These are phyloP conservation scores for Adansonia gregorii DNA, from an alignment of 441 rosid genomes.

Conservation along the genomic window DNA sequence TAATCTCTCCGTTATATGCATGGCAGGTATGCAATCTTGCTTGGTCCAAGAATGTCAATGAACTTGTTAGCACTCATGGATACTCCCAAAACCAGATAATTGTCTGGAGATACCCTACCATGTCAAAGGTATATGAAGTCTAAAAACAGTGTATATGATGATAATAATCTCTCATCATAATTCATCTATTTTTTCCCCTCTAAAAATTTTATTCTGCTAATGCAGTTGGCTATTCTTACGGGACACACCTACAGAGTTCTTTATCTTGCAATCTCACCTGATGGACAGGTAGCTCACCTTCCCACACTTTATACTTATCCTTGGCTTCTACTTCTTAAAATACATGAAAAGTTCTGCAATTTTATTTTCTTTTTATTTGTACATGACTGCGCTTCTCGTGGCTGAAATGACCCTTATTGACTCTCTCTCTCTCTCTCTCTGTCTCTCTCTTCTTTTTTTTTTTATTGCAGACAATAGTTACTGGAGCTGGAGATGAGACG, in stretches of 20 bases:
- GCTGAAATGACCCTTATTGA: neutral
- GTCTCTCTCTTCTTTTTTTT: neutral
- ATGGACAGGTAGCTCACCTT: slow-evolving; percentile 72
- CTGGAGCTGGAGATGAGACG: slow-evolving; percentile 98
- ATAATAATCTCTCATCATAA: neutral
- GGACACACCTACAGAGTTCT: slow-evolving; percentile 92
- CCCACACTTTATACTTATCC: slow-evolving; percentile 2
- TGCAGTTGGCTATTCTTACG: slow-evolving; percentile 92
- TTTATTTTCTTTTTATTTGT: neutral
- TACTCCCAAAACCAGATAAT: slow-evolving; percentile 95
- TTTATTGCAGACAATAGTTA: slow-evolving; percentile 74
- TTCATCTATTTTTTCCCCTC: neutral
- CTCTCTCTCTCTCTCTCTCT: no score
- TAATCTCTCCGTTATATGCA: slow-evolving; percentile 20
- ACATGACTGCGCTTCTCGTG: neutral
- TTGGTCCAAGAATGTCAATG: slow-evolving; percentile 96
- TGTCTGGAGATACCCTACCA: slow-evolving; percentile 94
- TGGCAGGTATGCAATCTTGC: slow-evolving; percentile 90
- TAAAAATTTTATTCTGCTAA: slow-evolving; percentile 18
- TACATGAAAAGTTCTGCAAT: neutral
- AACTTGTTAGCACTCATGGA: slow-evolving; percentile 95
- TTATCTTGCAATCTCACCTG: slow-evolving; percentile 96
- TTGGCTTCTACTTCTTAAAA: neutral
- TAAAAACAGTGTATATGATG: neutral
- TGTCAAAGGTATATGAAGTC: slow-evolving; percentile 73